phyloP scores from a whole-genome alignment of 345 rosid species.

The Kernera saxatilis region DNA sequence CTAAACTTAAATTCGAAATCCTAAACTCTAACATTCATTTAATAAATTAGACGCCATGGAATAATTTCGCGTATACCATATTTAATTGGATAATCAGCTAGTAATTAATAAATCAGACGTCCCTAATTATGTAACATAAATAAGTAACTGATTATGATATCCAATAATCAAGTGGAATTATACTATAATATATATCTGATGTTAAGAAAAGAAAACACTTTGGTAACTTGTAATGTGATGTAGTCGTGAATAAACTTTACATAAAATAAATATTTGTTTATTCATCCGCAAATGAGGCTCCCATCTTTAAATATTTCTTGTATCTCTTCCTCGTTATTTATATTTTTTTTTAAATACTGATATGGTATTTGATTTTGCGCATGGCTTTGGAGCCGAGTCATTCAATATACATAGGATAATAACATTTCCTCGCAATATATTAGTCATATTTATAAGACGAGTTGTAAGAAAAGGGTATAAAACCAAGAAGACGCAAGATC shows the following conservation, averaged over 20 bases:
- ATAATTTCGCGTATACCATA: too few relatives aligned
- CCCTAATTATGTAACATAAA: too few relatives aligned
- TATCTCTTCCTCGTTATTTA: not conserved
- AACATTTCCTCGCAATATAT: not conserved
- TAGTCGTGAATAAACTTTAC: not conserved
- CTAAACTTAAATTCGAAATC: too few relatives aligned
- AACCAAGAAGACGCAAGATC: slow-evolving; percentile 37
- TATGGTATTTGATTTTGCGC: not conserved
- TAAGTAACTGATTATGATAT: not conserved
- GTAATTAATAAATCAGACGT: too few relatives aligned
- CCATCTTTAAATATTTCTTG: slow-evolving; percentile 8
- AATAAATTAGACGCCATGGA: too few relatives aligned
- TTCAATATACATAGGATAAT: slow-evolving; percentile 2
- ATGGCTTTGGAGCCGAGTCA: slow-evolving; percentile 14
- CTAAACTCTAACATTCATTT: too few relatives aligned
- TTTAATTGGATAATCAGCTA: too few relatives aligned
- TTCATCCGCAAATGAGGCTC: not conserved
- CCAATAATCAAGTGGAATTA: slow-evolving; percentile 3
- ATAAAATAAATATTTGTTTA: not conserved
- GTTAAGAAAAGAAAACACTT: not conserved
- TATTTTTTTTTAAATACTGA: not conserved
- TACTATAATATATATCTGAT: not conserved
- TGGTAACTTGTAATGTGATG: not conserved
- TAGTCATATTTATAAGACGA: not conserved
- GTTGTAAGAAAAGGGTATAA: slow-evolving; percentile 16